These are phyloP conservation scores for Diutina ranongensis DNA, from an alignment of 1,139 yeast species.

Conservation along the genomic window DNA sequence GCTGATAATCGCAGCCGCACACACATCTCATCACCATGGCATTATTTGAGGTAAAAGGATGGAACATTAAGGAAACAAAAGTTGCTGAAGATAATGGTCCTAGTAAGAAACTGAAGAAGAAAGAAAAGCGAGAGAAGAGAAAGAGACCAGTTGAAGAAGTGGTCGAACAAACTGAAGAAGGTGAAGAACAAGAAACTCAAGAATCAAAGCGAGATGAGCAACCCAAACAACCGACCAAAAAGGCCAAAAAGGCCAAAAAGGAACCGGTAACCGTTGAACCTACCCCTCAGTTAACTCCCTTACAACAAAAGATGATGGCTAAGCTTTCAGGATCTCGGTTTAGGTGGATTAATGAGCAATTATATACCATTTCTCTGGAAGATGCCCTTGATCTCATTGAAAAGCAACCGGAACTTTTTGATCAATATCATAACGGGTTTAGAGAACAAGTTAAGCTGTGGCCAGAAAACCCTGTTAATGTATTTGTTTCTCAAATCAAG, in stretches of 20 bases:
- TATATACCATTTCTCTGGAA: conserved; percentile 73
- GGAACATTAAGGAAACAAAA: conserved; percentile 53
- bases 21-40: conserved; percentile 32
- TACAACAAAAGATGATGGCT: conserved; percentile 93
- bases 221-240: not conserved
- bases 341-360: conserved; percentile 94
- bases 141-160: not conserved
- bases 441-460: conserved; percentile 88
- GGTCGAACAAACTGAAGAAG: not conserved
- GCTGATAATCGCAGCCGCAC: not conserved
- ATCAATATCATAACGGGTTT: conserved; percentile 92
- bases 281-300: conserved; percentile 53
- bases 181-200: not conserved
- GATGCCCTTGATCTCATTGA: conserved; percentile 63
- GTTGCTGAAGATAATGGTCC: conserved; percentile 30
- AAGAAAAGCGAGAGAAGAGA: conserved; percentile 18
- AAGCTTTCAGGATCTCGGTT: conserved; percentile 90
- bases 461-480: conserved; percentile 97
- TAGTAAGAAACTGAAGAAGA: conserved; percentile 13
- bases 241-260: not conserved
- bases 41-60: conserved; percentile 70
- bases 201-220: not conserved
- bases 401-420: conserved; percentile 80
- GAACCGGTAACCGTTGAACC: conserved; percentile 7
- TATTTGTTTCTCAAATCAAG: conserved; percentile 64